These are phyloP conservation scores for Phytophthora agathidicida DNA, from an alignment of 352 stramenopile genomes.

Conservation along the genomic window DNA sequence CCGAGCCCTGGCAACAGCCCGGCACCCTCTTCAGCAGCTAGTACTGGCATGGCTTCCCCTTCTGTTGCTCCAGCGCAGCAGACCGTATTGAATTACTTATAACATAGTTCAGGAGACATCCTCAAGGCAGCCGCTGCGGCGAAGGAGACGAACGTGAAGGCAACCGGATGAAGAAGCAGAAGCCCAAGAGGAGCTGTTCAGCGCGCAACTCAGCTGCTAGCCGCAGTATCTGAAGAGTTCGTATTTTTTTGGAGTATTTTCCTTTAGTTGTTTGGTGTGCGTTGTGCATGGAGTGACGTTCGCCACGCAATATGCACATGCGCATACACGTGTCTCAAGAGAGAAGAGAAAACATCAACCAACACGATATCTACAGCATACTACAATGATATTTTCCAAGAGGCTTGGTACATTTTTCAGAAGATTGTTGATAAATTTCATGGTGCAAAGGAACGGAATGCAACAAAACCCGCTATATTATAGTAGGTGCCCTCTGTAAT, in stretches of 20 bases:
- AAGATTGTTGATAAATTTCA: not conserved
- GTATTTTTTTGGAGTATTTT: conserved; percentile 30
- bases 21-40: conserved; percentile 17
- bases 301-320: conserved; percentile 14
- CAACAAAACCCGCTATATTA: conserved; percentile 37
- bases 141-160: conserved; percentile 10
- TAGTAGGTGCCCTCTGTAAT: conserved; percentile 27
- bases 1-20: conserved; percentile 38
- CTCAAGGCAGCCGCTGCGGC: conserved; percentile 8
- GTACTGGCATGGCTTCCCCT: conserved; percentile 18
- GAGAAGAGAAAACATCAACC: conserved; percentile 11
- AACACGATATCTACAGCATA: too few relatives aligned
- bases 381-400: too few relatives aligned
- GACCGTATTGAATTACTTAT: conserved; percentile 75
- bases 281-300: conserved; percentile 14
- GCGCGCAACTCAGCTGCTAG: conserved; percentile 11
- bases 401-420: too few relatives aligned
- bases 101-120: conserved; percentile 29
- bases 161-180: not conserved
- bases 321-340: conserved; percentile 9
- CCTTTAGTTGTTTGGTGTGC: conserved; percentile 20
- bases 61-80: conserved; percentile 28
- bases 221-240: conserved; percentile 6
- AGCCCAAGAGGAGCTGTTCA: conserved; percentile 1
- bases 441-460: not conserved